Evolutionary conservation across 179 eudicot species (phyloP).

Genomic region (Corrigiola litoralis): DNA sequence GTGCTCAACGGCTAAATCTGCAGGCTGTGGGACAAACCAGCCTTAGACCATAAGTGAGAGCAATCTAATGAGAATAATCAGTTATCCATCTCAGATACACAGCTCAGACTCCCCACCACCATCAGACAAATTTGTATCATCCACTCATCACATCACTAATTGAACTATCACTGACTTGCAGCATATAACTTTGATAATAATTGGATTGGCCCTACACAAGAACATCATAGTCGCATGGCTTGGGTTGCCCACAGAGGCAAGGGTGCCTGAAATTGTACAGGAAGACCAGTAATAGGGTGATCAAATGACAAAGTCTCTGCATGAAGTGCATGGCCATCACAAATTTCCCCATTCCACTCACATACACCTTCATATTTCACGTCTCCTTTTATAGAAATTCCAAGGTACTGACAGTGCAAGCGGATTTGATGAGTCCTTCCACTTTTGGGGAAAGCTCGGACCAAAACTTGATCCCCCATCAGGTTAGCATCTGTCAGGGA

Average conservation of each 20-base stretch:
- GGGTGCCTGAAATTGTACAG: slow-evolving; percentile 55
- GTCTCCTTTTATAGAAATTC: slow-evolving; percentile 82
- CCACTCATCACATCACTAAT: neutral
- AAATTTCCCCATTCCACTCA: slow-evolving; percentile 73
- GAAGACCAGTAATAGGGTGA: slow-evolving; percentile 80
- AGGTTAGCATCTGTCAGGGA: slow-evolving; percentile 25
- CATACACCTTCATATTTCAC: slow-evolving; percentile 87
- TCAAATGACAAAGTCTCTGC: slow-evolving; percentile 82
- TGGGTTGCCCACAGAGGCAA: slow-evolving; percentile 73
- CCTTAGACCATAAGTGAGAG: neutral
- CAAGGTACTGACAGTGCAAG: slow-evolving; percentile 92
- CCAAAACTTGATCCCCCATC: slow-evolving; percentile 57
- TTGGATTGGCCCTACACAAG: neutral
- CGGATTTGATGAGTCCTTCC: slow-evolving; percentile 99
- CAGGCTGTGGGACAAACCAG: neutral
- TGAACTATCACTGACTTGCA: no score
- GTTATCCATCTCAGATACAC: neutral
- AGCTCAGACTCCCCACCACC: neutral
- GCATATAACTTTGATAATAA: neutral
- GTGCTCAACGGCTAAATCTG: neutral
- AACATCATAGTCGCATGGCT: slow-evolving; percentile 26
- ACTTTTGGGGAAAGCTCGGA: slow-evolving; percentile 81
- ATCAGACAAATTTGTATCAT: neutral
- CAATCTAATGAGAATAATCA: neutral
- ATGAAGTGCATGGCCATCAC: slow-evolving; percentile 79